Evolutionary conservation across 2,329 filamentous ascomycete genomes (phyloP), one percentile per base, ranked within the genome.

Genomic region (Trichoderma sp.): DNA sequence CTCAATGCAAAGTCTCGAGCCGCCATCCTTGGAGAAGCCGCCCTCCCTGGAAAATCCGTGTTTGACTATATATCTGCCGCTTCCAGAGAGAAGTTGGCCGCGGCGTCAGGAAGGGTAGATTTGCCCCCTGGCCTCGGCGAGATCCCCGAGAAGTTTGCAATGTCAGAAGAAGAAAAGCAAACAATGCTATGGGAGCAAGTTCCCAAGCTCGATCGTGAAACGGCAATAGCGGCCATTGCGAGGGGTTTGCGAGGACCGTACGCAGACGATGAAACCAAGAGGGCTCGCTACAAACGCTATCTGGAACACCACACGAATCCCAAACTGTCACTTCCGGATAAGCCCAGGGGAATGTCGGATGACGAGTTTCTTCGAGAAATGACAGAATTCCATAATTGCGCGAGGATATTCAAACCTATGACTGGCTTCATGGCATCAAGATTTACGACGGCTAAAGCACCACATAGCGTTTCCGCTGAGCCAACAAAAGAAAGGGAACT

Each of bases 381-480:
- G 69, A 84, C 83, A 66, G 90, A 99, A 77, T 98, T 97, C 74
- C 83, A 83, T 75, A 86, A 85, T 73, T 89, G 88, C 73, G 88
- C 87, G 14, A 81, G 85, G 72, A 89, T 98, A 24, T 99, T 98
- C 84, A 95, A 93, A 79, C 96, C 96, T 1, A 93, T 97, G 83
- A 93, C 93, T 2, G 94, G 94, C 0, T 86, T 93, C 74, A 98
- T 99, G 94, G 96, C 95, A 18, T 94, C 93, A 24, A 91, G 95
- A 0, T 99, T 99, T 80, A 98, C 94, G 0, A 91, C 92, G 2
- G 88, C 90, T 1, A 88, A 89, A 9, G 84, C 87, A 0, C 76
- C 82, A 9, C 77, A 82, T 6, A 73, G 78, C 8, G 71, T 77
- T 1, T 77, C 80, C 12, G 66, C 73, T 18, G 73, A 73, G n/a